Conservation (phyloP, 2,329 filamentous ascomycete genomes). For the Colletotrichum horii region DNA sequence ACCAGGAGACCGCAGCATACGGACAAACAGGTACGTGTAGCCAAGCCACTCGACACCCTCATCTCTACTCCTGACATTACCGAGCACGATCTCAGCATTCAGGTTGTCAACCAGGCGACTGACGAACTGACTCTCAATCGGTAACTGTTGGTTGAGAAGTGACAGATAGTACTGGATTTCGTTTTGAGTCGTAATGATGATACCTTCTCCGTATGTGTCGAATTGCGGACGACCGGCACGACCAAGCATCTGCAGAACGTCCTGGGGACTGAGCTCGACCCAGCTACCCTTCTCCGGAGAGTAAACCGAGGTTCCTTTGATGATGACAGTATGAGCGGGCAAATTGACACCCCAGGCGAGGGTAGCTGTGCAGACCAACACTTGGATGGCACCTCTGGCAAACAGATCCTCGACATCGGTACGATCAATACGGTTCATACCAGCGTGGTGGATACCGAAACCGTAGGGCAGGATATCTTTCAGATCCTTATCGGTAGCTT, state of each 20-base stretch:
- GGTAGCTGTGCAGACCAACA: conserved; percentile 97
- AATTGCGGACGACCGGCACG: conserved; percentile 96
- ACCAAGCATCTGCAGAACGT: conserved; percentile 98
- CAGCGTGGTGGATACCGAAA: conserved; percentile 97
- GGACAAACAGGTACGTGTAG: conserved; percentile 96
- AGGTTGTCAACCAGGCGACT: conserved; percentile 94
- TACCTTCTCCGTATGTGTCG: conserved; percentile 97
- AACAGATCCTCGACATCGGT: conserved; percentile 96
- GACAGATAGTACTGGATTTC: conserved; percentile 99
- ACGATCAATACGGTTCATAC: conserved; percentile 94
- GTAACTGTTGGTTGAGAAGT: conserved; percentile 93
- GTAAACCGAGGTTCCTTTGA: conserved; percentile 98
- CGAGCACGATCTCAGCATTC: conserved; percentile 94
- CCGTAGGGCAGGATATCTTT: conserved; percentile 96
- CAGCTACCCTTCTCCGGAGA: conserved; percentile 98
- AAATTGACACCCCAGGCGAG: conserved; percentile 98
- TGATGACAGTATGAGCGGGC: conserved; percentile 96
- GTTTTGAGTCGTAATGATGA: conserved; percentile 94
- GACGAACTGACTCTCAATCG: conserved; percentile 95
- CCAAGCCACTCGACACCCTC: conserved; percentile 99
- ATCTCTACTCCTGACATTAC: conserved; percentile 88
- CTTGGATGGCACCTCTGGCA: conserved; percentile 87
- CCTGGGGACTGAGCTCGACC: conserved; percentile 96
- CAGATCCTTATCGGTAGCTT: conserved; percentile 83
- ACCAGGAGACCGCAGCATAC: conserved; percentile 94